Conservation (phyloP, 2,329 filamentous ascomycete genomes). For the Trichoderma brevicompactum region DNA sequence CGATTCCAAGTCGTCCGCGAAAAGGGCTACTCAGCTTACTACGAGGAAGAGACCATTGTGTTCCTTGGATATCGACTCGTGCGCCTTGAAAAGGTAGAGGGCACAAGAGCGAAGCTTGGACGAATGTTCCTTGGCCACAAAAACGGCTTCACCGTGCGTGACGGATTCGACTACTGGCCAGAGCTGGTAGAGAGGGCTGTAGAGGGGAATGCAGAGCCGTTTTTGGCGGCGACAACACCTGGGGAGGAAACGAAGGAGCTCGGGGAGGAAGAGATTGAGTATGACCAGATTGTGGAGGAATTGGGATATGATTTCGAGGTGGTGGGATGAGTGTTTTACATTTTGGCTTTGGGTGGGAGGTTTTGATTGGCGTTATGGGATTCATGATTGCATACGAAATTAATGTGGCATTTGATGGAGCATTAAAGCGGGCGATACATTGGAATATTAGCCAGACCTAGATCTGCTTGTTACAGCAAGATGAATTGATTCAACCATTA, state of each 20-base stretch:
- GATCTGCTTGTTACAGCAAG: too few species aligned
- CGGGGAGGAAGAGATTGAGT: slow-evolving; percentile 13
- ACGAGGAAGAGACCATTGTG: slow-evolving; percentile 39
- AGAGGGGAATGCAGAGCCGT: slow-evolving; percentile 34
- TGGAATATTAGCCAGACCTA: too few species aligned
- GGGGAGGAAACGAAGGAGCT: slow-evolving; percentile 23
- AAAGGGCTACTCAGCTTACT: slow-evolving; percentile 34
- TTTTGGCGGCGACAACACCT: slow-evolving; percentile 29
- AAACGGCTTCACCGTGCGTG: slow-evolving; percentile 36
- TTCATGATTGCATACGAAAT: background rate
- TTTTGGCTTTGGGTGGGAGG: background rate
- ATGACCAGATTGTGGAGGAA: slow-evolving; percentile 31
- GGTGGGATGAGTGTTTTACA: slow-evolving; percentile 16
- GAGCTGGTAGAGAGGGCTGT: slow-evolving; percentile 36
- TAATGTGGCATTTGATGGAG: too few species aligned
- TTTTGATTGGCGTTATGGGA: slow-evolving; percentile 4
- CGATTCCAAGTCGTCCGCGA: slow-evolving; percentile 33
- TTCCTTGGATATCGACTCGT: slow-evolving; percentile 38
- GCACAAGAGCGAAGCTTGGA: slow-evolving; percentile 36
- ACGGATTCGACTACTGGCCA: slow-evolving; percentile 38
- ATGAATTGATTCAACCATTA: too few species aligned
- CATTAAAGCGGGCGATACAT: too few species aligned
- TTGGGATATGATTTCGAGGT: slow-evolving; percentile 30
- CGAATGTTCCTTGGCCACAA: slow-evolving; percentile 54
- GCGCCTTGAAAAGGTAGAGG: slow-evolving; percentile 37